Base-by-base conservation (phyloP, 768 basidiomycete genomes). In the Leccinum pellstonianum region DNA sequence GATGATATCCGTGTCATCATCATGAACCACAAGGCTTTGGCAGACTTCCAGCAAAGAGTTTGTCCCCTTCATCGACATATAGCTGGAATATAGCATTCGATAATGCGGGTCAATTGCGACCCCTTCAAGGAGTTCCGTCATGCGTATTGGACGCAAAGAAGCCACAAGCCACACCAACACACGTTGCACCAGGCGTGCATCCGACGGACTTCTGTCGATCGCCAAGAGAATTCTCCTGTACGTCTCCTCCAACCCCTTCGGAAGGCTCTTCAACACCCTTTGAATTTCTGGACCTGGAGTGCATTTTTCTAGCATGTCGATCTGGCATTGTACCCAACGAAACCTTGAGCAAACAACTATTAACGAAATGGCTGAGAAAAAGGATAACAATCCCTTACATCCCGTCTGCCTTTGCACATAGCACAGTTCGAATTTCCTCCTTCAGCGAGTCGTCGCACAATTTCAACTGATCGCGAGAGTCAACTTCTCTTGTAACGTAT, bases 311-410 rank as follows among this genome's bases (percentile, higher is more conserved):
- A 64, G 63, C 1, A 48, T 54, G 49, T 64, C 63, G 6, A 64
- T 64, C 53, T 64, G 63, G 7, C 63, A 61, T 21, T 64, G 63
- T 6, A 64, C 63, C 63, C 62, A 64, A 23, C 62, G 54, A 41
- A 64, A 64, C 62, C 63, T 64, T 19, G 5, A 23, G 8, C 1
- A 46, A 3, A 31, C 5, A 15, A 1, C 5, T 3, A 29, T 63
- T 19, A 55, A 49, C 43, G 17, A 3, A 4, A 10, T 14, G 8
- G 3, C 19, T 1, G 29, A 15, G 10, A 10, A 15, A 10, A 33
- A 19, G 15, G 10, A 41, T 15, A 6, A 43, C 7, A 0, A 9
- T 5, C 8, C 6, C 68, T 52, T 38, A 70, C 69, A 69, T 69
- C 21, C 68, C 68, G 9, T 62, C 62, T 4, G 68, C 60, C 10